phyloP scores from a whole-genome alignment of 345 rosid genomes.

The Litchi chinensis region DNA sequence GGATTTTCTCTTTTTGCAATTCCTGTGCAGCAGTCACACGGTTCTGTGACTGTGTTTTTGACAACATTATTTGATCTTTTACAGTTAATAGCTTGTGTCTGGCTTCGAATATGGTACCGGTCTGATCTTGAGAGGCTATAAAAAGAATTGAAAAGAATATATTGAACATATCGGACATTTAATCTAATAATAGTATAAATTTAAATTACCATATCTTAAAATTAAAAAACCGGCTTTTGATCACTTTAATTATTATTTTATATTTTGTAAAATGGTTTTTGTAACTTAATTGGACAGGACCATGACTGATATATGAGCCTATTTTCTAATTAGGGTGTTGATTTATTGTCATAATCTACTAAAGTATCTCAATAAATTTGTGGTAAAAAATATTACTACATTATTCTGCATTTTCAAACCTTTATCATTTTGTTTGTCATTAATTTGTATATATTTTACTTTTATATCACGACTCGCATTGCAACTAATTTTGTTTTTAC shows the following conservation, averaged over 20 bases:
- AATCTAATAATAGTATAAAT: too few species aligned
- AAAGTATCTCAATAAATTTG: too few species aligned
- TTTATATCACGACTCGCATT: neutral
- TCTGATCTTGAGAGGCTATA: neutral
- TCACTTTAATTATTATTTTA: too few species aligned
- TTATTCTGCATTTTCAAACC: too few species aligned
- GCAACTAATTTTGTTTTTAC: neutral
- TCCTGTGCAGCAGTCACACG: constrained; percentile 10
- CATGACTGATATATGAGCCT: neutral
- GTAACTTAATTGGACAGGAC: too few species aligned
- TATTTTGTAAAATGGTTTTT: too few species aligned
- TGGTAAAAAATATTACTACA: too few species aligned
- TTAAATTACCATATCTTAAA: too few species aligned
- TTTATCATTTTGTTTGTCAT: neutral
- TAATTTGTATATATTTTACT: neutral
- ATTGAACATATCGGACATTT: too few species aligned
- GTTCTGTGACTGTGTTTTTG: neutral
- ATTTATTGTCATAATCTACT: too few species aligned
- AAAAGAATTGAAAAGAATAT: neutral
- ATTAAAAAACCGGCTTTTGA: too few species aligned
- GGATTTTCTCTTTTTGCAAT: constrained; percentile 4
- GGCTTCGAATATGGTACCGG: neutral
- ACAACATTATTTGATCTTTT: neutral
- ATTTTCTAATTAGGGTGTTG: neutral
- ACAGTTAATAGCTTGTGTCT: constrained; percentile 12